Evolutionary conservation across 352 stramenopile genomes (phyloP), one percentile per base, ranked within the genome.

Genomic region (Globisporangium spinosum): DNA sequence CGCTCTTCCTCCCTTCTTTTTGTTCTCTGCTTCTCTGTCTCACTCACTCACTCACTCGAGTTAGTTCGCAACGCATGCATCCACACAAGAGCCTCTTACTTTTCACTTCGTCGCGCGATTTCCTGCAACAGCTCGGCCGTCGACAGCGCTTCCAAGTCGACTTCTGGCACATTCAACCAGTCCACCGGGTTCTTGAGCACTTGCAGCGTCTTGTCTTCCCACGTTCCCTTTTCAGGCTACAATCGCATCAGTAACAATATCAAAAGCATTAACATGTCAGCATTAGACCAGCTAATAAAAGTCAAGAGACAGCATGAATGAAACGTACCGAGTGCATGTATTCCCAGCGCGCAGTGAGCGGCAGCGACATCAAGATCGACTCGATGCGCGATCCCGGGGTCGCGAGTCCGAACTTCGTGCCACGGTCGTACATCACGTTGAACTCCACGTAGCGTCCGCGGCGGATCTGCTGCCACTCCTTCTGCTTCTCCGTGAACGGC

Each of bases 371-470:
- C 35, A 99, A 85, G 70, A 99, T 99, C 67, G 91, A 98, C 79
- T 99, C 98, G 65, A 99, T 98, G 66, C 98, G 94, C 27, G 95
- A 97, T 27, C 95, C 96, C 0, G 89, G 89, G 12, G 97, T 99
- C 63, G 98, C 95, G 12, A 99, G 83, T 5, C 98, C 98, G 73
- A 99, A 99, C 58, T 99, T 97, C 38, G 97, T 99, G 72, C 98
- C 98, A 27, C 97, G 87, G 79, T 99, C 98, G 77, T 99, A 99
- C 71, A 99, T 98, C 67, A 99, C 88, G 85, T 99, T 99, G 82
- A 99, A 99, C 84, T 99, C 98, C 8, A 99, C 96, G 82, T 99
- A 99, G 69, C 95, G 89, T 54, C 97, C 97, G 25, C 96, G 88
- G 61, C 97, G 90, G 20, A 99, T 91, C 72, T 98, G 93, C 84